These are phyloP conservation scores for Ceratobasidium sp. DNA, from an alignment of 1,284 basidiomycete species.

Conservation along the genomic window DNA sequence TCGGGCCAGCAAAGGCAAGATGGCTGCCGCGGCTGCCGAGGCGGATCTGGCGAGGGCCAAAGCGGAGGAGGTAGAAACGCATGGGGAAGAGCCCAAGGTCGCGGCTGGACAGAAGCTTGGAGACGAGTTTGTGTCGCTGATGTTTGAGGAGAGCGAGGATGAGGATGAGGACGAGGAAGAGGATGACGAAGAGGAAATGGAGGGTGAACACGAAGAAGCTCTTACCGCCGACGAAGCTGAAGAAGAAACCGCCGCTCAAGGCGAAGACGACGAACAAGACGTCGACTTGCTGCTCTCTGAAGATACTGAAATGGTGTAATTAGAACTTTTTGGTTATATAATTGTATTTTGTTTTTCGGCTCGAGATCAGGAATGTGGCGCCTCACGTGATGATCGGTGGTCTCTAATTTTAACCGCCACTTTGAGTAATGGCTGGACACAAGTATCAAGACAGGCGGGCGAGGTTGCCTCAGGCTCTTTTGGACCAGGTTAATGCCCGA, in stretches of 20 bases:
- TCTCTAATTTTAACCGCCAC: background rate
- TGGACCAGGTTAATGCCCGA: constrained; percentile 26
- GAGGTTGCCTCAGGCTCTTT: constrained; percentile 17
- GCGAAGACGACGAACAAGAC: constrained; percentile 35
- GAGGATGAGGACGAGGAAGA: constrained; percentile 60
- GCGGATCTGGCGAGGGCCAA: constrained; percentile 42
- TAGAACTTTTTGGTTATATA: background rate
- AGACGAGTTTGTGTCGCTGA: constrained; percentile 85
- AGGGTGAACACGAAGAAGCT: constrained; percentile 4
- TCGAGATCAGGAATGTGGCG: background rate
- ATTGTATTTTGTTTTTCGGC: constrained; percentile 16
- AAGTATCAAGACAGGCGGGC: constrained; percentile 32
- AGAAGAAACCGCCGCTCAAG: constrained; percentile 9
- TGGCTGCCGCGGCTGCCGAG: constrained; percentile 47
- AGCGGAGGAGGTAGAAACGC: constrained; percentile 32
- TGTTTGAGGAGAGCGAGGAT: constrained; percentile 75
- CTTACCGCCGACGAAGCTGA: constrained; percentile 38
- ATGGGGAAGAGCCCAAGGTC: constrained; percentile 41
- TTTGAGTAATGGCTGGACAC: background rate
- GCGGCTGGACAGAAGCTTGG: constrained; percentile 57
- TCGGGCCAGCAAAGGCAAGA: constrained; percentile 77
- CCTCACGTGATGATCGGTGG: constrained; percentile 11
- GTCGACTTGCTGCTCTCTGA: constrained; percentile 28
- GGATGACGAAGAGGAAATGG: constrained; percentile 55
- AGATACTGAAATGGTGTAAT: constrained; percentile 38